Base-by-base conservation (phyloP, 345 rosid species). In the Toxicodendron radicans region DNA sequence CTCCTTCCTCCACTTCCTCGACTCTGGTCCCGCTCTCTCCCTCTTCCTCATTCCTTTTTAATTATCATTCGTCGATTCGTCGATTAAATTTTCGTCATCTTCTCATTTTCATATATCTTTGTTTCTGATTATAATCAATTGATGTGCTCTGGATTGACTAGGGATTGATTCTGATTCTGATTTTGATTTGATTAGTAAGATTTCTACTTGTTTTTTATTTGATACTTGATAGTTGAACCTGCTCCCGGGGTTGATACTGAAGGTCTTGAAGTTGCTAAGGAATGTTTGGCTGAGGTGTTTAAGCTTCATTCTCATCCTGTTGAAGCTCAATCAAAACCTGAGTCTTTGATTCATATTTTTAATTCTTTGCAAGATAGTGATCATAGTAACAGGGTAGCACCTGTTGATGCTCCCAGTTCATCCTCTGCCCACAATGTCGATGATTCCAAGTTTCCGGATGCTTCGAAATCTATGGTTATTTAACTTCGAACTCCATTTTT, bases 181-280 rank as follows among this genome's bases (percentile, higher is more conserved):
- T 51, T 51, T 16, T 16, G 17, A 13, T 3, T 51, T 51, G 3
- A 11, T 11, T 49, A 16, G 18, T 14, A 13, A 49, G 38, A 11
- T 49, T 13, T 49, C 14, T 2, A 43, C 27, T 13, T 66, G 23
- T 60, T 32, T 30, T 46, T 20, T 33, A 24, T 21, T 21, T 23
- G 38, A 17, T 7, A 48, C 4, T 63, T 76, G 64, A 64, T 71
- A 91, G 98, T 93, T 74, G 94, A 93, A 67, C 85, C 88, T 16
- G 84, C 87, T 46, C 80, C 91, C 0, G 94, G 94, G 49, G 90
- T 85, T 65, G 97, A 93, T 73, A 75, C 78, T 35, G 98, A 93
- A 87, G 95, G 94, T 13, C 81, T 93, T 76, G 94, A 91, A 74
- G 94, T 93, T 75, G 94, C 89, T 53, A 86, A 69, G 75, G 97